Evolutionary conservation across 371 early-diverging fungal genomes (phyloP), one percentile per base, ranked within the genome.

Genomic region (Zancudomyces culisetae): DNA sequence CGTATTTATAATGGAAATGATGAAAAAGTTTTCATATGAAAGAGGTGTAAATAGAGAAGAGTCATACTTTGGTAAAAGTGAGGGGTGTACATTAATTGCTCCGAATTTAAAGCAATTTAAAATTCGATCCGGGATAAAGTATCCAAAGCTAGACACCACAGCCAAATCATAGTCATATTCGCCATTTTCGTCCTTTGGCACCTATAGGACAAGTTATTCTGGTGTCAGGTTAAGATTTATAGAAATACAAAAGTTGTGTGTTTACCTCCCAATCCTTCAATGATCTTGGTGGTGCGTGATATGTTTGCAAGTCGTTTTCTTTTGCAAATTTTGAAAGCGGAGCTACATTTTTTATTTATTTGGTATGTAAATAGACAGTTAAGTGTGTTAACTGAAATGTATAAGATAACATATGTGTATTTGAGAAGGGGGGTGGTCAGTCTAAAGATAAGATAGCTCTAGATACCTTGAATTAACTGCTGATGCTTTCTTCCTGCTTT

Each of bases 91-190:
- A 60, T 90, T 90, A 48, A 91, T 51, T 15, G 81, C 80, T n/a
- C 80, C 87, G 35, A 66, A 54, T 15, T 67, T 68, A 57, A 94
- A 86, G 0, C 63, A 49, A 0, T 66, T 51, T 24, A 93, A 77
- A 18, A 92, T 62, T 8, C 69, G 57, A 2, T 68, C 57, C 0
- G 97, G 89, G 22, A 96, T 60, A 58, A 93, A 91, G 61, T 83
- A 83, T 0, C 91, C 89, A 70, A 90, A 94, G 1, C 91, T 91
- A 0, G 90, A 89, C 23, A 89, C 93, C 0, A 92, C 70, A 2
- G 83, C 96, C n/a, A 95, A 60, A 62, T 91, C 87, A 61, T 70
- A 85, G 10, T 22, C 45, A 15, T 6, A 23, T 18, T 18, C 18
- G 22, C 45, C 45, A 23, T 27, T 13, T 20, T 30, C 2, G 23